A percentile compares a stretch with the other conserved stretches of the same genome.
phyloP scores from a whole-genome alignment of 345 rosid species.

The Geranium rotundifolium region DNA sequence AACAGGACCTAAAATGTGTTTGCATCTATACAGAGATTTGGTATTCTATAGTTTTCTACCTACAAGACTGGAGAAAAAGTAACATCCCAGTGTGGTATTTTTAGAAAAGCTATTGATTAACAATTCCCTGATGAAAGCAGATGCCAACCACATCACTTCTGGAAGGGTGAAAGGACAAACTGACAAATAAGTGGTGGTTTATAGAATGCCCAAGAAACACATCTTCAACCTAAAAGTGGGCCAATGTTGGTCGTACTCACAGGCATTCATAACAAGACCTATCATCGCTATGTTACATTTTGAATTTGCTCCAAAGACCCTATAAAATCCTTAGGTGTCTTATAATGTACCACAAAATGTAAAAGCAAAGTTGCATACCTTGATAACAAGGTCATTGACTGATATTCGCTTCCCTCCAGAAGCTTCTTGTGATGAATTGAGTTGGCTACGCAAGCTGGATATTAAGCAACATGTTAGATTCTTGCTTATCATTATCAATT shows the following conservation, averaged over 20 bases:
- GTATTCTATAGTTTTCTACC: too few species aligned
- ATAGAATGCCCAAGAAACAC: not conserved
- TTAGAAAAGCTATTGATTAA: not conserved
- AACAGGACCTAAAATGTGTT: too few species aligned
- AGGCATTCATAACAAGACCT: too few species aligned
- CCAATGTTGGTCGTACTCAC: not conserved
- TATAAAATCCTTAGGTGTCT: too few species aligned
- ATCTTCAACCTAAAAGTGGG: not conserved
- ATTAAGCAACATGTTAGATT: slow-evolving; percentile 9
- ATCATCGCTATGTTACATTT: too few species aligned
- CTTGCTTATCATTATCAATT: slow-evolving; percentile 4
- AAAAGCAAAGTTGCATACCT: slow-evolving; percentile 34
- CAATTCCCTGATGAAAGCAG: not conserved
- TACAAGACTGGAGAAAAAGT: too few species aligned
- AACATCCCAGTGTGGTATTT: too few species aligned
- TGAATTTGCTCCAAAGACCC: too few species aligned
- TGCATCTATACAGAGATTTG: too few species aligned
- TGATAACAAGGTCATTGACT: slow-evolving; percentile 89
- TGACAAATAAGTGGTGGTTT: not conserved
- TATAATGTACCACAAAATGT: too few species aligned
- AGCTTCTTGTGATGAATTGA: slow-evolving; percentile 79
- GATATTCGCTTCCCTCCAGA: slow-evolving; percentile 90
- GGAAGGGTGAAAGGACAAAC: not conserved
- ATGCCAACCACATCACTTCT: not conserved
- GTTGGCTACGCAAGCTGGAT: slow-evolving; percentile 63